phyloP scores from a whole-genome alignment of 192 early-diverging fungal genomes.

The Coemansia nantahalensis region DNA sequence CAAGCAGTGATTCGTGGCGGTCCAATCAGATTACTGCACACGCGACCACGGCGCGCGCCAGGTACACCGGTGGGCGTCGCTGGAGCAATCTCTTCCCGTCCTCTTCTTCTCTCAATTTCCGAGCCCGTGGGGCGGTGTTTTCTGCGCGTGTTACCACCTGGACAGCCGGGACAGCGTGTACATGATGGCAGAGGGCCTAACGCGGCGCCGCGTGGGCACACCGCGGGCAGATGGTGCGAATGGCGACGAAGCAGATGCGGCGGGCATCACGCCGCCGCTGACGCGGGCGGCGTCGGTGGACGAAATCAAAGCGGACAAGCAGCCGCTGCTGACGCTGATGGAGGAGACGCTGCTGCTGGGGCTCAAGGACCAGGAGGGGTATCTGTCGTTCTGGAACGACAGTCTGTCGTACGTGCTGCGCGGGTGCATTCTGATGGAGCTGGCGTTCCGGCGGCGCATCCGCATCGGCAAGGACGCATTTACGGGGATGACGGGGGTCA shows the following conservation, averaged over 20 bases:
- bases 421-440: constrained; percentile 94
- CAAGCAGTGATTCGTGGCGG: too few species aligned
- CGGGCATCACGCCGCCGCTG: background rate
- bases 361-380: constrained; percentile 90
- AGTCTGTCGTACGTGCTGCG: constrained; percentile 95
- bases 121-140: too few species aligned
- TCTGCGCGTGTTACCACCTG: too few species aligned
- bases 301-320: constrained; percentile 39
- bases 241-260: background rate
- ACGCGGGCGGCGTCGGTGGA: background rate
- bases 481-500: constrained; percentile 59
- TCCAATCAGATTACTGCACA: too few species aligned
- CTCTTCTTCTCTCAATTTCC: too few species aligned
- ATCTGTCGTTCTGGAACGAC: constrained; percentile 99
- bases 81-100: too few species aligned
- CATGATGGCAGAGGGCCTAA: constrained; percentile 42
- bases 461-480: constrained; percentile 81
- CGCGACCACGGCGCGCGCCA: too few species aligned
- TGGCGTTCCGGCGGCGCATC: constrained; percentile 89
- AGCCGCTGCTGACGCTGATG: constrained; percentile 85
- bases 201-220: constrained; percentile 43
- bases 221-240: constrained; percentile 24
- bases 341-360: constrained; percentile 94
- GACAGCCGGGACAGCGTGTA: too few species aligned
- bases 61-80: too few species aligned